These are phyloP conservation scores for Royoungia palumana DNA, from an alignment of 768 basidiomycete species.

Conservation along the genomic window DNA sequence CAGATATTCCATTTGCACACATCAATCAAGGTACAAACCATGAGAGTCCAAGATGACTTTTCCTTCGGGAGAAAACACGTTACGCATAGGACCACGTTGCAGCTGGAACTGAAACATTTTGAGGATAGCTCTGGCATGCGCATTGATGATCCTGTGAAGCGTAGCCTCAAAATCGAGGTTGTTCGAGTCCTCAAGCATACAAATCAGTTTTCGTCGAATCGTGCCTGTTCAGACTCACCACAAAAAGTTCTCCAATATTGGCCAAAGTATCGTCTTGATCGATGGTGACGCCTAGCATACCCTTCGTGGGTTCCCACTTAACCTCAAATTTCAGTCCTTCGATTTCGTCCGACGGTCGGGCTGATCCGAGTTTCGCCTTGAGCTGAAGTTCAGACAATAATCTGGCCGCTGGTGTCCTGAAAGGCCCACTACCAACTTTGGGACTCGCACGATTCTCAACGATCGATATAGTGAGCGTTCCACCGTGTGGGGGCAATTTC, in stretches of 20 bases:
- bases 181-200: conserved; percentile 48
- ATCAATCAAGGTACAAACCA: conserved; percentile 37
- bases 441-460: conserved; percentile 45
- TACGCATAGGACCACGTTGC: conserved; percentile 45
- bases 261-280: conserved; percentile 46
- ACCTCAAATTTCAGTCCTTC: conserved; percentile 68
- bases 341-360: conserved; percentile 68
- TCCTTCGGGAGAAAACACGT: conserved; percentile 61
- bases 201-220: background rate
- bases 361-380: conserved; percentile 53
- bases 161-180: conserved; percentile 74
- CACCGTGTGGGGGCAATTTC: conserved; percentile 61
- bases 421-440: conserved; percentile 42
- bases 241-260: conserved; percentile 39
- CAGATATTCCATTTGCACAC: background rate
- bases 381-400: conserved; percentile 62
- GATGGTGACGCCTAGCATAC: conserved; percentile 60
- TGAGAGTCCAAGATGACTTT: conserved; percentile 54
- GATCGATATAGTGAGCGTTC: conserved; percentile 70
- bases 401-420: conserved; percentile 51
- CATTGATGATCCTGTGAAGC: conserved; percentile 57
- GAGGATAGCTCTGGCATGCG: conserved; percentile 64
- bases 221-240: conserved; percentile 47
- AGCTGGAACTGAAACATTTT: conserved; percentile 53
- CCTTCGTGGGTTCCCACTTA: conserved; percentile 71